A percentile compares a stretch with the other conserved stretches of the same genome.
Conservation (phyloP, 192 early-diverging fungal species). For the Rhizophagus clarus region DNA sequence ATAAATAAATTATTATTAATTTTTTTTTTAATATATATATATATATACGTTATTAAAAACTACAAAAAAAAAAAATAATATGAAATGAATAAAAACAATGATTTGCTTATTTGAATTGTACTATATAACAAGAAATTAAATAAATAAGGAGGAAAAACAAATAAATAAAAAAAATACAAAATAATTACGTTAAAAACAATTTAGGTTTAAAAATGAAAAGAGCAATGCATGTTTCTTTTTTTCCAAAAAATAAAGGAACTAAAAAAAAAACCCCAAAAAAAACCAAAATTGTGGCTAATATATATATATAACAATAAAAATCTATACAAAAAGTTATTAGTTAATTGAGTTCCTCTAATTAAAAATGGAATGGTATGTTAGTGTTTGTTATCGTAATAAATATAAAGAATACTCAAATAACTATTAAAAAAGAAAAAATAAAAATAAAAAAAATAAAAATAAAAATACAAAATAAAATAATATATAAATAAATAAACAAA, state of each 20-base stretch:
- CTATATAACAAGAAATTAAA: not conserved
- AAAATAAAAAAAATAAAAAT: not conserved
- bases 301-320: not conserved
- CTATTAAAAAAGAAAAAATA: not conserved
- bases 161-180: not conserved
- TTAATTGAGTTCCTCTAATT: not conserved
- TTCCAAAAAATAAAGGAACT: too few relatives aligned
- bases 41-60: not conserved
- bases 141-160: not conserved
- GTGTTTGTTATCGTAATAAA: not conserved
- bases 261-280: not conserved
- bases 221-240: not conserved
- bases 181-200: not conserved
- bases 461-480: not conserved
- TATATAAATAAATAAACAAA: not conserved
- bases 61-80: not conserved
- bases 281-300: not conserved
- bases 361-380: not conserved
- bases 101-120: not conserved
- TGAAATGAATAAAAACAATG: not conserved
- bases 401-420: not conserved
- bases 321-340: not conserved
- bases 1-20: too few relatives aligned
- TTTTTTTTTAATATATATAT: too few relatives aligned
- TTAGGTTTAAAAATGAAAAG: too few relatives aligned